Percentiles rank a stretch among this genome's conserved stretches.
Evolutionary conservation across 176 grass and related monocot species (phyloP).

Genomic region (Pharus latifolius): DNA sequence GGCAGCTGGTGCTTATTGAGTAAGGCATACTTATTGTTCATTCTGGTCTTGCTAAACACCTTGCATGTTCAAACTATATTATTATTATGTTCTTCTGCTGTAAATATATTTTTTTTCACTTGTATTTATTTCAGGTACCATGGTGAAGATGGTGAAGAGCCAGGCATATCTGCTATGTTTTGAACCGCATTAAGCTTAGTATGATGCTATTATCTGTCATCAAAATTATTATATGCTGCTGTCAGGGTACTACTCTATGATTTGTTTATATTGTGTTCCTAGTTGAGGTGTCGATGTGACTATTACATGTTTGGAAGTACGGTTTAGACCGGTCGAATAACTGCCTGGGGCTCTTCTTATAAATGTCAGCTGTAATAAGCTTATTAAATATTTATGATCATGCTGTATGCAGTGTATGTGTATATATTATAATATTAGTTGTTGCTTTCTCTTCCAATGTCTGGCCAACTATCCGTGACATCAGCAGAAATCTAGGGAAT

Average conservation of each 20-base stretch:
- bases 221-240: conserved; percentile 20
- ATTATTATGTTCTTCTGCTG: too few relatives aligned
- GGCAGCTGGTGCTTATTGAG: conserved; percentile 42
- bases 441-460: not conserved
- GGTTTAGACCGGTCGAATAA: conserved; percentile 31
- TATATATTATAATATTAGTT: not conserved
- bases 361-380: conserved; percentile 10
- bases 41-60: not conserved
- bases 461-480: not conserved
- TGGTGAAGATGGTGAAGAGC: conserved; percentile 18
- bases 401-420: not conserved
- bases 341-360: not conserved
- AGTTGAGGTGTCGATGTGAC: conserved; percentile 4
- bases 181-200: not conserved
- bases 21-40: not conserved
- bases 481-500: conserved; percentile 18
- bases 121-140: conserved; percentile 9
- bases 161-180: not conserved
- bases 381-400: conserved; percentile 7
- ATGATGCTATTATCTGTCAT: too few relatives aligned
- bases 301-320: conserved; percentile 26
- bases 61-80: not conserved
- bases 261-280: conserved; percentile 17
- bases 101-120: not conserved
- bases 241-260: conserved; percentile 5